Evolutionary conservation across 805 yeast species (phyloP).

Genomic region (Suhomyces sp.): DNA sequence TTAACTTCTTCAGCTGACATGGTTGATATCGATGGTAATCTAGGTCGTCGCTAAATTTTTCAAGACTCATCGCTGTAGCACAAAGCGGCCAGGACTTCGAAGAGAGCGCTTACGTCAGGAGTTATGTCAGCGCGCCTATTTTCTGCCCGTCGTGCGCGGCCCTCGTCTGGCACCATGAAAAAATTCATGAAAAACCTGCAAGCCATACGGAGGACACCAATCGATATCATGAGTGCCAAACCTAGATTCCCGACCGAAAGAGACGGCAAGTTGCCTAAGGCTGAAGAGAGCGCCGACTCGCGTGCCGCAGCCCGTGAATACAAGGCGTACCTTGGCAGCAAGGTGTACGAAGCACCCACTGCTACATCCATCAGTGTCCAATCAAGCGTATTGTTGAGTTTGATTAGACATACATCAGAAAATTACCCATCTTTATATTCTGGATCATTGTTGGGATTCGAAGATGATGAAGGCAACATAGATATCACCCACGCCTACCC

Average conservation of each 20-base stretch:
- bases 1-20: slow-evolving; percentile 46
- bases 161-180: slow-evolving; percentile 1
- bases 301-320: neutral
- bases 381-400: slow-evolving; percentile 54
- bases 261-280: neutral
- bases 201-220: neutral
- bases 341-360: slow-evolving; percentile 33
- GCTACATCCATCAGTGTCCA: slow-evolving; percentile 43
- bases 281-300: neutral
- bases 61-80: neutral
- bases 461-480: slow-evolving; percentile 49
- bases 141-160: neutral
- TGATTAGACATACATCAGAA: slow-evolving; percentile 66
- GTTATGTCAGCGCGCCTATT: neutral
- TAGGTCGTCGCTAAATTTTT: neutral
- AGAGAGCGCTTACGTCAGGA: neutral
- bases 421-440: slow-evolving; percentile 58
- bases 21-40: neutral
- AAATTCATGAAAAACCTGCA: slow-evolving; percentile 3
- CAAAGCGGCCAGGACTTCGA: neutral
- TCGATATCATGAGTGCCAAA: neutral
- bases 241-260: neutral
- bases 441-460: slow-evolving; percentile 77
- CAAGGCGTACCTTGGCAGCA: slow-evolving; percentile 7
- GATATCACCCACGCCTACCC: slow-evolving; percentile 62